phyloP scores from a whole-genome alignment of 140 eudicot genomes.

The Oenanthe javanica region DNA sequence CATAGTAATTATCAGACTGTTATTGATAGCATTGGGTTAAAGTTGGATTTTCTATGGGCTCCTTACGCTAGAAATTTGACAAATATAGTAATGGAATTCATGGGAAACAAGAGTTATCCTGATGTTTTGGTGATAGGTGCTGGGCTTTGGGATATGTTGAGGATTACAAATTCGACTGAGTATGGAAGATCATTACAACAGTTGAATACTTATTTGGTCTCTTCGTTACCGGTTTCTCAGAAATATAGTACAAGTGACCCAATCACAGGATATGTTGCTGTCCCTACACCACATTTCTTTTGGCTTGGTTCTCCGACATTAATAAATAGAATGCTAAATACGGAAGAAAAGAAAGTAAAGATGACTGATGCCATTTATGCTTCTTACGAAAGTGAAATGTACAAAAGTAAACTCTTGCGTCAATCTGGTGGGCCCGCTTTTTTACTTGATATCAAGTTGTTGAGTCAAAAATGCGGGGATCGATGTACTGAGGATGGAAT shows the following conservation, averaged over 20 bases:
- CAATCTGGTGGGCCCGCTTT: slow-evolving; percentile 67
- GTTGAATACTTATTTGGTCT: slow-evolving; percentile 38
- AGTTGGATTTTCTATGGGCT: slow-evolving; percentile 88
- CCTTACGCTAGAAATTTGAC: slow-evolving; percentile 71
- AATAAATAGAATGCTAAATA: slow-evolving; percentile 68
- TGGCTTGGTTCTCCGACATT: slow-evolving; percentile 89
- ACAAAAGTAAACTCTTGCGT: slow-evolving; percentile 55
- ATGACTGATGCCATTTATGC: slow-evolving; percentile 45
- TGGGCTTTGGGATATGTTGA: slow-evolving; percentile 97
- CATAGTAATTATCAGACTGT: slow-evolving; percentile 72
- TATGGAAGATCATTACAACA: slow-evolving; percentile 46
- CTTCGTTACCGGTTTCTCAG: slow-evolving; percentile 39
- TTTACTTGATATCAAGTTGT: slow-evolving; percentile 44
- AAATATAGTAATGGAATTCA: slow-evolving; percentile 26
- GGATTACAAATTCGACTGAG: slow-evolving; percentile 41
- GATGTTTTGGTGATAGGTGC: slow-evolving; percentile 91
- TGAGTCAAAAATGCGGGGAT: slow-evolving; percentile 59
- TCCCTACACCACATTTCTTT: slow-evolving; percentile 52
- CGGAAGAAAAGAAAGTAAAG: slow-evolving; percentile 71
- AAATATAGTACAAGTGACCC: slow-evolving; percentile 18
- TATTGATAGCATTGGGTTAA: slow-evolving; percentile 64
- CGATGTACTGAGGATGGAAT: slow-evolving; percentile 79
- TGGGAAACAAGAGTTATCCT: slow-evolving; percentile 37
- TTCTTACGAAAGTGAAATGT: slow-evolving; percentile 51
- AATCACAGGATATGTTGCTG: slow-evolving; percentile 27